Evolutionary conservation across 2,329 filamentous ascomycete genomes (phyloP).

Genomic region (Ilyonectria mors-panacis): DNA sequence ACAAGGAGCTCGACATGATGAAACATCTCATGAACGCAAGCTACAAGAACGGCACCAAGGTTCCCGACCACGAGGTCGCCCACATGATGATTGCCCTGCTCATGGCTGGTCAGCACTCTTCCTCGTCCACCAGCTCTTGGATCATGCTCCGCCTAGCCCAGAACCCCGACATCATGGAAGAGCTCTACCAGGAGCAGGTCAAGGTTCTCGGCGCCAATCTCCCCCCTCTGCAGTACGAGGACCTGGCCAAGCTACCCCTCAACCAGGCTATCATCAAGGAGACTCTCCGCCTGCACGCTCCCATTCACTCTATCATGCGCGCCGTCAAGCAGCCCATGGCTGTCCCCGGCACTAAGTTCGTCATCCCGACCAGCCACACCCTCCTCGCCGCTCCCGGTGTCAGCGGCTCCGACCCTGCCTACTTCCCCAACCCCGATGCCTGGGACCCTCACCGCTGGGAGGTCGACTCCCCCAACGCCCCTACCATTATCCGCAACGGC

Average conservation of each 20-base stretch:
- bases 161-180: slow-evolving; percentile 82
- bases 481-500: slow-evolving; percentile 61
- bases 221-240: slow-evolving; percentile 82
- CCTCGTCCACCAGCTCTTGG: slow-evolving; percentile 87
- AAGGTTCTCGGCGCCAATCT: slow-evolving; percentile 80
- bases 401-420: slow-evolving; percentile 77
- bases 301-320: slow-evolving; percentile 95
- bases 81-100: slow-evolving; percentile 96
- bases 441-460: slow-evolving; percentile 98
- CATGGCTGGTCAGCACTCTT: slow-evolving; percentile 93
- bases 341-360: slow-evolving; percentile 85
- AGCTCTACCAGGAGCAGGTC: slow-evolving; percentile 87
- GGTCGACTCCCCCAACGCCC: slow-evolving; percentile 70
- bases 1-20: slow-evolving; percentile 82
- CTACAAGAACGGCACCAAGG: slow-evolving; percentile 85
- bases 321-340: slow-evolving; percentile 91
- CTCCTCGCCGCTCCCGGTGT: slow-evolving; percentile 90
- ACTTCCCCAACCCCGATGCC: slow-evolving; percentile 84
- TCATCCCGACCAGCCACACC: slow-evolving; percentile 84
- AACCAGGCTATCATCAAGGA: slow-evolving; percentile 91
- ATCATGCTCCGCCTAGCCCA: slow-evolving; percentile 86
- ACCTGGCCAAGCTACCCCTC: slow-evolving; percentile 83
- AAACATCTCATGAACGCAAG: slow-evolving; percentile 88
- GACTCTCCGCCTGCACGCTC: slow-evolving; percentile 90
- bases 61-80: slow-evolving; percentile 89